Base-by-base conservation (phyloP, 2,329 filamentous ascomycete genomes). In the Apiospora malaysiana region DNA sequence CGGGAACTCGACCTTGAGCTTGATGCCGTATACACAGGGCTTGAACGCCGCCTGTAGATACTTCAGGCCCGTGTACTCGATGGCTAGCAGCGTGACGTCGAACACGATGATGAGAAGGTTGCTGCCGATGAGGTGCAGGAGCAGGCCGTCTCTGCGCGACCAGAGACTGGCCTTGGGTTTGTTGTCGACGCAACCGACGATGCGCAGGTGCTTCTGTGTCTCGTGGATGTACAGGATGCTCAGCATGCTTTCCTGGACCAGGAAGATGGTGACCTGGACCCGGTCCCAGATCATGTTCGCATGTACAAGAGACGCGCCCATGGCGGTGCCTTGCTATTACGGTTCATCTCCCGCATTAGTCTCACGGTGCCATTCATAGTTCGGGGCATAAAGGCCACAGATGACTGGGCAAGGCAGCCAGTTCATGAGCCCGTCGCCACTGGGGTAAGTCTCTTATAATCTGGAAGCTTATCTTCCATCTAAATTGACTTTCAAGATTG, bases 1-100 rank as follows among this genome's bases (percentile, higher is more conserved):
- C 23, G 86, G 84, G 72, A 86, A 85, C 77, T 90, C 88, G n/a
- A 88, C 82, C 71, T 88, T 87, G 51, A 88, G 80, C 73, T 85
- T 85, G 74, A 85, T 77, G 65, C 79, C 81, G 75, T 85, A 85
- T 6, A 83, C 80, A 21, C 82, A 81, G 1, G 79, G 77, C 70
- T 81, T 79, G 71, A 79, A 78, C 4, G 77, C 75, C 2, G 76
- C 75, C 67, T 83, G 80, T 2, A 84, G 71, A 23, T 66, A 45
- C 66, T 79, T 80, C 73, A 82, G 83, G 14, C 78, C 77, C 4
- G 79, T 76, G 72, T 80, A 83, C 71, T 82, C 79, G 16, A 83
- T 73, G 7, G 76, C 81, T 0, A 84, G 77, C 0, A 84, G 75
- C 25, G 78, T 77, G 69, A 80, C 77, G 71, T 84, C 82, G 45